A percentile compares a stretch with the other conserved stretches of the same genome.
Conservation (phyloP, 371 early-diverging fungal species). For the Dichotomocladium elegans region DNA sequence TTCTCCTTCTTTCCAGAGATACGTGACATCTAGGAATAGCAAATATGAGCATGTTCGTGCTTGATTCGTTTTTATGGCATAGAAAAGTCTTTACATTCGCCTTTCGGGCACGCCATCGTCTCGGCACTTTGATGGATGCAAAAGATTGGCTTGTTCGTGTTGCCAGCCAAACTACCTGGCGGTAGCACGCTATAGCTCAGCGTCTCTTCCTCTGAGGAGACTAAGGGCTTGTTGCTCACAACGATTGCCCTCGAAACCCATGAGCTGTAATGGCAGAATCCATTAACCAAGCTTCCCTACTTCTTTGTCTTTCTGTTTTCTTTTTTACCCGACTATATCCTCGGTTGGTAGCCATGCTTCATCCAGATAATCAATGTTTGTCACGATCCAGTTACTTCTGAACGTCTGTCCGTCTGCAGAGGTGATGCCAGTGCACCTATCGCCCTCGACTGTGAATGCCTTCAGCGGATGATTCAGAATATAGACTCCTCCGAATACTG, state of each 20-base stretch:
- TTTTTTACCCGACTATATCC: conserved; percentile 24
- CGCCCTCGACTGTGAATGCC: conserved; percentile 28
- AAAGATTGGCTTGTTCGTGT: conserved; percentile 43
- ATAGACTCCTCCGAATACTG: conserved; percentile 89
- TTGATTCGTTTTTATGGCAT: too few relatives aligned
- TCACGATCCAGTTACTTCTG: conserved; percentile 43
- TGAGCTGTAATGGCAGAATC: conserved; percentile 16
- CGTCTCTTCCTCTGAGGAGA: conserved; percentile 27
- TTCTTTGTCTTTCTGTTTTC: too few relatives aligned
- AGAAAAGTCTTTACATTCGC: conserved; percentile 55
- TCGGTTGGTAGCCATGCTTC: conserved; percentile 28
- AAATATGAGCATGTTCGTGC: too few relatives aligned
- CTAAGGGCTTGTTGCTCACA: conserved; percentile 40
- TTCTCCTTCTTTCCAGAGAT: conserved; percentile 25
- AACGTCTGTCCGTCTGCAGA: conserved; percentile 45
- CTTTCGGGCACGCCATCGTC: conserved; percentile 60
- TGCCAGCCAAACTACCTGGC: conserved; percentile 48
- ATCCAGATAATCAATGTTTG: conserved; percentile 52
- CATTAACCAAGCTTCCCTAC: neutral
- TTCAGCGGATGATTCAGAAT: conserved; percentile 60
- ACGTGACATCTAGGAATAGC: conserved; percentile 20
- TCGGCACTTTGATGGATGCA: conserved; percentile 56
- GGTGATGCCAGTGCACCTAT: conserved; percentile 36
- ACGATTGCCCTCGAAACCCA: conserved; percentile 50
- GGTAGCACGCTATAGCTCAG: conserved; percentile 45